These are phyloP conservation scores for Kodamaea anthophila DNA, from an alignment of 1,139 yeast genomes.

Conservation along the genomic window DNA sequence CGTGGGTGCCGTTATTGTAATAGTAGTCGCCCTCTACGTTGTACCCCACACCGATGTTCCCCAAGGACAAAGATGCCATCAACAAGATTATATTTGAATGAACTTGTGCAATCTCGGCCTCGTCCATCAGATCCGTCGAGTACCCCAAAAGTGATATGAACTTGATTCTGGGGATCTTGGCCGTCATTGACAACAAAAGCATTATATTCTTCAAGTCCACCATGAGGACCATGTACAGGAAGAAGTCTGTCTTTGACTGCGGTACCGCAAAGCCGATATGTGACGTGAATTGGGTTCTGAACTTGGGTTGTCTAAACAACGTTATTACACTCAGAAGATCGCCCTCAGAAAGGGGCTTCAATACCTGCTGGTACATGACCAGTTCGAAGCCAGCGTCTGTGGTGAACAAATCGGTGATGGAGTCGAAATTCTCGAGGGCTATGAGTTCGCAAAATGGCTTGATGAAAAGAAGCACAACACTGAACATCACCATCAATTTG, in stretches of 20 bases:
- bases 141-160: constrained; percentile 25
- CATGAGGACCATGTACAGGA: constrained; percentile 17
- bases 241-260: constrained; percentile 14
- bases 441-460: constrained; percentile 27
- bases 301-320: constrained; percentile 6
- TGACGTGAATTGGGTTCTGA: constrained; percentile 10
- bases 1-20: constrained; percentile 13
- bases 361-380: constrained; percentile 13
- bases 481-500: constrained; percentile 21
- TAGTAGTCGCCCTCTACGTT: constrained; percentile 19
- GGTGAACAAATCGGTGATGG: constrained; percentile 16
- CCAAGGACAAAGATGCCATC: constrained; percentile 23
- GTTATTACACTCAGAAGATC: constrained; percentile 4
- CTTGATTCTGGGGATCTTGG: constrained; percentile 17
- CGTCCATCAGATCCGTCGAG: constrained; percentile 8
- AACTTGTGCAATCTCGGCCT: constrained; percentile 7
- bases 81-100: constrained; percentile 18
- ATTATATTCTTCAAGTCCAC: constrained; percentile 28
- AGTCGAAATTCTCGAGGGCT: constrained; percentile 15
- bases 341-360: constrained; percentile 13
- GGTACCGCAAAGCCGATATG: constrained; percentile 23
- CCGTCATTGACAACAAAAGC: constrained; percentile 21
- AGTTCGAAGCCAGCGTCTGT: constrained; percentile 13
- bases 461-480: constrained; percentile 20
- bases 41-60: constrained; percentile 25